A percentile compares a stretch with the other conserved stretches of the same genome.
Evolutionary conservation across 2,329 filamentous ascomycete genomes (phyloP).

Genomic region (Xylaria polymorpha): DNA sequence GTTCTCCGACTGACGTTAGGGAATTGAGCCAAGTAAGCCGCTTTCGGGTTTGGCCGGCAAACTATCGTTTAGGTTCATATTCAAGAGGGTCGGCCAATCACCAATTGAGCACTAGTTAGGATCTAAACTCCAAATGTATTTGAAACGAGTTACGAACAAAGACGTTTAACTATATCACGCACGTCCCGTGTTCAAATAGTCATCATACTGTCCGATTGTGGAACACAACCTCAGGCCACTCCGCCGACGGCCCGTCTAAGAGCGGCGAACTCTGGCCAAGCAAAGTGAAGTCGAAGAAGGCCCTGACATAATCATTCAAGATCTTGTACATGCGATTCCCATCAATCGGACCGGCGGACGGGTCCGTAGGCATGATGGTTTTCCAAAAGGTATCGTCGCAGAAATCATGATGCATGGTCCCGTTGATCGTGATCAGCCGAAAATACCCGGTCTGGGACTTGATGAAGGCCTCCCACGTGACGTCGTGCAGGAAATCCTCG

Average conservation of each 20-base stretch:
- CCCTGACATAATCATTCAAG: constrained; percentile 25
- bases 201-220: background rate
- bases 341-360: constrained; percentile 34
- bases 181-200: no score
- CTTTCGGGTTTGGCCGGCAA: no score
- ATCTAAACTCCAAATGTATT: background rate
- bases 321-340: constrained; percentile 23
- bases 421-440: constrained; percentile 31
- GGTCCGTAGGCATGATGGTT: constrained; percentile 28
- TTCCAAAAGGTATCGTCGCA: constrained; percentile 41
- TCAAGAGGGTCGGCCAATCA: no score
- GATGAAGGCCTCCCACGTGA: constrained; percentile 40
- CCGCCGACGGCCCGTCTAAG: constrained; percentile 30
- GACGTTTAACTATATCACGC: background rate
- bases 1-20: background rate
- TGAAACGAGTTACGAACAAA: background rate
- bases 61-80: no score
- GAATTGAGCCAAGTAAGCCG: no score
- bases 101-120: no score
- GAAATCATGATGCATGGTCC: constrained; percentile 38
- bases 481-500: constrained; percentile 5
- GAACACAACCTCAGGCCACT: constrained; percentile 25
- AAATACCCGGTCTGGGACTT: constrained; percentile 34
- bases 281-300: constrained; percentile 35
- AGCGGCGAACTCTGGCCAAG: constrained; percentile 28